A percentile compares a stretch with the other conserved stretches of the same genome.
These are phyloP conservation scores for Fusarium scirpi DNA, from an alignment of 2,329 filamentous ascomycete genomes.

Conservation along the genomic window DNA sequence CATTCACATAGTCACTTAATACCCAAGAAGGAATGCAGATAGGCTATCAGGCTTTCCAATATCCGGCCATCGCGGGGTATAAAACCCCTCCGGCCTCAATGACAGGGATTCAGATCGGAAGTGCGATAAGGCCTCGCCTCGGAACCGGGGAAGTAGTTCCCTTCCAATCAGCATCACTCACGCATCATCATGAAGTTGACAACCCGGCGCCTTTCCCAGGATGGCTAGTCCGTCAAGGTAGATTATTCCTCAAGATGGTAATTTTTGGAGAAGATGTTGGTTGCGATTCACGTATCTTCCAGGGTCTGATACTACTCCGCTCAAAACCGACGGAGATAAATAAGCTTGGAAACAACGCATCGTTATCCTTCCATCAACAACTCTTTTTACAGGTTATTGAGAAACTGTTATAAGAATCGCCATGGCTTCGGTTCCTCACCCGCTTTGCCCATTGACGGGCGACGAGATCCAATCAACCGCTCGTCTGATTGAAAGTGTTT, in stretches of 20 bases:
- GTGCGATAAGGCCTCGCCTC: neutral
- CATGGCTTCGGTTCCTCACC: conserved; percentile 20
- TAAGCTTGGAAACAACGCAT: neutral
- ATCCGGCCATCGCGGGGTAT: neutral
- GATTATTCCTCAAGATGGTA: conserved; percentile 13
- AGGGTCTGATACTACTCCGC: neutral
- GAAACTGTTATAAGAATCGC: fast-evolving
- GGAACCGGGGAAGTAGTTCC: conserved; percentile 41
- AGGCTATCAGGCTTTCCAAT: neutral
- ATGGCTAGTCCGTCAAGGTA: neutral
- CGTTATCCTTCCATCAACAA: neutral
- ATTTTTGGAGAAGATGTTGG: conserved; percentile 25
- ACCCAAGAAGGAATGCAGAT: neutral
- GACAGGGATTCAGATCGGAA: neutral
- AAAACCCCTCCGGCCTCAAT: neutral
- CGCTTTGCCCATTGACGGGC: conserved; percentile 32
- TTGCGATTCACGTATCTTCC: neutral
- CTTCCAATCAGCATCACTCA: conserved; percentile 13
- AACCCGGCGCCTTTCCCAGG: conserved; percentile 1
- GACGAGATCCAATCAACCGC: conserved; percentile 34
- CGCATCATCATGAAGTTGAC: neutral
- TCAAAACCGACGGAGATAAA: conserved; percentile 8
- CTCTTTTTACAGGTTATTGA: fast-evolving
- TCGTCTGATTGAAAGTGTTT: conserved; percentile 20
- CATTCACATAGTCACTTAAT: neutral